A percentile compares a stretch with the other conserved stretches of the same genome.
phyloP scores from a whole-genome alignment of 352 stramenopile species.

The Aphanomyces euteiches region DNA sequence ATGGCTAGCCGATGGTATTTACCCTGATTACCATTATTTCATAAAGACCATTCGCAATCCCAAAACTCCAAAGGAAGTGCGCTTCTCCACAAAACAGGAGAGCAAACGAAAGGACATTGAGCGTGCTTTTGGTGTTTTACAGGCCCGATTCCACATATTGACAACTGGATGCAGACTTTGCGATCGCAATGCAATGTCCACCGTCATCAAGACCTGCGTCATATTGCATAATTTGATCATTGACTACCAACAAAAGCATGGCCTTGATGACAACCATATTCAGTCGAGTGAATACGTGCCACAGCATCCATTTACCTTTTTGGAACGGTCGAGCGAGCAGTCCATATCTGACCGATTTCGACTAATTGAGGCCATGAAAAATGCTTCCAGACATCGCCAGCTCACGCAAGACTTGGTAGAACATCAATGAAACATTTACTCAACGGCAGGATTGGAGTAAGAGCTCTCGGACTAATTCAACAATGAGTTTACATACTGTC shows the following conservation, averaged over 20 bases:
- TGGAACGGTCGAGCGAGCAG: no score
- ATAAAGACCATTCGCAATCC: background rate
- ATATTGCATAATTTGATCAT: background rate
- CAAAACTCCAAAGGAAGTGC: background rate
- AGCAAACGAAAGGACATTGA: background rate
- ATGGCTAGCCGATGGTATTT: background rate
- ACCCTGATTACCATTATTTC: background rate
- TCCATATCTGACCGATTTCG: no score
- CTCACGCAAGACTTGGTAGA: no score
- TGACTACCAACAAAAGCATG: background rate
- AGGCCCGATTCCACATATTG: background rate
- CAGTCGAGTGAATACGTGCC: no score
- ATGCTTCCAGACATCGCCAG: no score
- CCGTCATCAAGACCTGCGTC: background rate
- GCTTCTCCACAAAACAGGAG: background rate
- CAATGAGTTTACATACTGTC: no score
- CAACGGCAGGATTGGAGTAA: no score
- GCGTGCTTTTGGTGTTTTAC: background rate
- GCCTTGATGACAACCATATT: no score
- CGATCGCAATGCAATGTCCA: background rate
- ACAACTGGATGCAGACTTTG: background rate
- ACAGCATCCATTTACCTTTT: no score
- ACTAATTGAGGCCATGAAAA: no score
- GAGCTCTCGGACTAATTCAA: no score
- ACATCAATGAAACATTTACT: no score